Percentiles rank a stretch among this genome's conserved stretches.
phyloP scores from a whole-genome alignment of 441 rosid species.

The Breynia disticha region DNA sequence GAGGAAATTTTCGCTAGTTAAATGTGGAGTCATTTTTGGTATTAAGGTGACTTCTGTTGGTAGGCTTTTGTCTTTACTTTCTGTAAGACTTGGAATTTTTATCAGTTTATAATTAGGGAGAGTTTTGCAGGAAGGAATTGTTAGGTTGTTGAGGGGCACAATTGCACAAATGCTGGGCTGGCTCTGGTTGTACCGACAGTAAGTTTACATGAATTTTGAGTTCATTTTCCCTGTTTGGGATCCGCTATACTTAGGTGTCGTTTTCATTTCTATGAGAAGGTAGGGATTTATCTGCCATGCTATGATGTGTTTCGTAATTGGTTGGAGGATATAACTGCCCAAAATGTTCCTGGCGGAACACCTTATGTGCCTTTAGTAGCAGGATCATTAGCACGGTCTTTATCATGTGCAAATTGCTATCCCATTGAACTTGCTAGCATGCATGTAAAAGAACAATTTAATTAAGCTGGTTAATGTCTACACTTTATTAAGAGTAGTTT shows the following conservation, averaged over 20 bases:
- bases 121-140: constrained; percentile 68
- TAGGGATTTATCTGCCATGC: constrained; percentile 90
- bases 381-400: constrained; percentile 81
- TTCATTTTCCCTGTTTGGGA: neutral
- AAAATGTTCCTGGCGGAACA: constrained; percentile 36
- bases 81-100: neutral
- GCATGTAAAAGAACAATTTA: constrained; percentile 46
- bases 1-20: too few species aligned
- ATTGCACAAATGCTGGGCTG: constrained; percentile 91
- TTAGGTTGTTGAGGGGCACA: constrained; percentile 95
- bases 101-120: constrained; percentile 13
- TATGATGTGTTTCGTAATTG: constrained; percentile 78
- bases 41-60: neutral
- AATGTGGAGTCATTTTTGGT: neutral
- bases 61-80: neutral
- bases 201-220: constrained; percentile 11
- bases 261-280: constrained; percentile 34
- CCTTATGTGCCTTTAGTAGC: constrained; percentile 65
- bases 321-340: constrained; percentile 52
- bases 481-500: too few species aligned
- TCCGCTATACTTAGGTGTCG: neutral
- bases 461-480: neutral
- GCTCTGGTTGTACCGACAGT: constrained; percentile 94
- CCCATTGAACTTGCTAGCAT: constrained; percentile 97
- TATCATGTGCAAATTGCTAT: constrained; percentile 87